Evolutionary conservation across 306 rosid genomes (phyloP).

Genomic region (Purshia tridentata): DNA sequence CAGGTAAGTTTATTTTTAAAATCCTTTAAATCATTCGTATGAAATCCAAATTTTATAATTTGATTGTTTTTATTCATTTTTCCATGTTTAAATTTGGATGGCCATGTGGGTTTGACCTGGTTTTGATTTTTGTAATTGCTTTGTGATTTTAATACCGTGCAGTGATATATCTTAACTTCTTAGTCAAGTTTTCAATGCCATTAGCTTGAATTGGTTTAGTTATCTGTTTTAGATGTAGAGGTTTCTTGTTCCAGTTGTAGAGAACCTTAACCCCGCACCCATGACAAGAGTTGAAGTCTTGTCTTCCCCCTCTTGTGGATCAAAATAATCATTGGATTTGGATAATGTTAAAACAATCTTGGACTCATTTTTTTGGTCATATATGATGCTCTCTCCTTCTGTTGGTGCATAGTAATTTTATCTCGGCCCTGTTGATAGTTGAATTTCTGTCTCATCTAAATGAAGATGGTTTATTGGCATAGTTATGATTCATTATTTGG

Average conservation of each 20-base stretch:
- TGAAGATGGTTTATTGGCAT: not conserved
- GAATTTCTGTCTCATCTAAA: not conserved
- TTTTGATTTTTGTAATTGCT: not conserved
- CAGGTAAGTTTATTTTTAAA: slow-evolving; percentile 34
- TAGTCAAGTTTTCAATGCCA: not conserved
- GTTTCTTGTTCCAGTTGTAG: not conserved
- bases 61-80: not conserved
- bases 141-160: not conserved
- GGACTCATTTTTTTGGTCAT: not conserved
- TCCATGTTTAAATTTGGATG: not conserved
- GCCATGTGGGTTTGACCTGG: not conserved
- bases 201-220: not conserved
- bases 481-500: not conserved
- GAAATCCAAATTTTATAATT: not conserved
- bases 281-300: not conserved
- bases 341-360: not conserved
- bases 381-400: not conserved
- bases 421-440: not conserved
- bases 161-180: not conserved
- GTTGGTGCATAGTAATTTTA: not conserved
- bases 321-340: not conserved
- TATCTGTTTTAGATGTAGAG: not conserved
- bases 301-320: not conserved
- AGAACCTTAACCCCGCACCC: not conserved
- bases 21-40: too few species aligned